phyloP scores from a whole-genome alignment of 192 early-diverging fungal species.

The Coemansia sp. region DNA sequence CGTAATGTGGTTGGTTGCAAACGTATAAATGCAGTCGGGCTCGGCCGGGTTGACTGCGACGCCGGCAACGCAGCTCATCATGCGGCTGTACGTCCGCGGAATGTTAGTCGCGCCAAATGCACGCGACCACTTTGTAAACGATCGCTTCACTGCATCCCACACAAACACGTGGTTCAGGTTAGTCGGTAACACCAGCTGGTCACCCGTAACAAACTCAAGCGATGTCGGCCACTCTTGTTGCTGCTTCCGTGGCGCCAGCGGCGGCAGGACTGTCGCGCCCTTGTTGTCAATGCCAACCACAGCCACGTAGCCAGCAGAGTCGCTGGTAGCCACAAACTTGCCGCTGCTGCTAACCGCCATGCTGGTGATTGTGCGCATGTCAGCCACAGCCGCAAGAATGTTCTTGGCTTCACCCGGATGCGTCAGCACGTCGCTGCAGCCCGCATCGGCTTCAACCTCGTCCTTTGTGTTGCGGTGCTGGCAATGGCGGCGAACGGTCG shows the following conservation, averaged over 20 bases:
- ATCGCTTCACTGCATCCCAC: conserved; percentile 63
- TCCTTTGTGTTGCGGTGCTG: conserved; percentile 58
- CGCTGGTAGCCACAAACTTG: conserved; percentile 78
- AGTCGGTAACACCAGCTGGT: conserved; percentile 43
- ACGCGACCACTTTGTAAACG: conserved; percentile 80
- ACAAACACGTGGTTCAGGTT: conserved; percentile 77
- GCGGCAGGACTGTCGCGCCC: conserved; percentile 35
- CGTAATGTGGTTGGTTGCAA: conserved; percentile 67
- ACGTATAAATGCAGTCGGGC: conserved; percentile 64
- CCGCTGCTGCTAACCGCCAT: conserved; percentile 78
- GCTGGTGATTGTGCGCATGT: conserved; percentile 59
- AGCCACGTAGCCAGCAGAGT: conserved; percentile 67
- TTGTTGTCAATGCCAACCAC: conserved; percentile 71
- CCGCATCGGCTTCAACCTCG: conserved; percentile 45
- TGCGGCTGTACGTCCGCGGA: conserved; percentile 60
- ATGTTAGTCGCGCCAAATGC: conserved; percentile 60
- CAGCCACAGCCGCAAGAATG: conserved; percentile 17
- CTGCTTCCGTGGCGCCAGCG: conserved; percentile 12
- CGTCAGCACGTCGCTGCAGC: conserved; percentile 50
- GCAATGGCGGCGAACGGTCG: conserved; percentile 63
- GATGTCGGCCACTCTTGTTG: conserved; percentile 28
- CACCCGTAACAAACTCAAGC: conserved; percentile 21
- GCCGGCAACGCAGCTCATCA: conserved; percentile 72
- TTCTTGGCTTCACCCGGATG: conserved; percentile 36
- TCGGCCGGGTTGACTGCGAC: conserved; percentile 65